Conservation (phyloP, 495 filamentous ascomycete genomes). For the Aspergillus cavernicola region DNA sequence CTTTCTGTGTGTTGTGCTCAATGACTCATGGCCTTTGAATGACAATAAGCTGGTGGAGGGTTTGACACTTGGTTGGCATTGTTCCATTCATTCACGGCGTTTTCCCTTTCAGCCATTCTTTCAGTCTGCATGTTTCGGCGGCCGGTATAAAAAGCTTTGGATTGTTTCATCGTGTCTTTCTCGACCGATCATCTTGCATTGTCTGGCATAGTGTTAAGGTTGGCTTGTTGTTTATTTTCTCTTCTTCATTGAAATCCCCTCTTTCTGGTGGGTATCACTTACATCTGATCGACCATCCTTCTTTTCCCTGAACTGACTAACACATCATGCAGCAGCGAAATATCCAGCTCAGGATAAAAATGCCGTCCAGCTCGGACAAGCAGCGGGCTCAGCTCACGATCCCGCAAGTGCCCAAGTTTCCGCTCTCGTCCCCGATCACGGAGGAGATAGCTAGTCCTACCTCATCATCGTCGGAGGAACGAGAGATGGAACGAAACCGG, state of each 20-base stretch:
- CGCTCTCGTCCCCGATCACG: constrained; percentile 43
- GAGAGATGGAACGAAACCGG: constrained; percentile 26
- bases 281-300: neutral
- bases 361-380: constrained; percentile 25
- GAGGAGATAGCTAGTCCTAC: constrained; percentile 41
- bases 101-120: constrained; percentile 4
- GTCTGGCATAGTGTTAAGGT: no score
- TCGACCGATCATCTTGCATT: neutral
- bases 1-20: neutral
- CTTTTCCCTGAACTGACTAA: neutral
- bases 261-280: neutral
- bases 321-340: neutral
- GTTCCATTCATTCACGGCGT: constrained; percentile 12
- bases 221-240: no score
- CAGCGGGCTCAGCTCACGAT: constrained; percentile 29
- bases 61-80: constrained; percentile 6
- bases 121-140: constrained; percentile 1
- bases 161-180: constrained; percentile 1
- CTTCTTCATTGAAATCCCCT: neutral
- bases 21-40: constrained; percentile 9
- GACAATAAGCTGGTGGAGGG: constrained; percentile 6
- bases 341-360: constrained; percentile 13
- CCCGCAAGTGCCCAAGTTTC: constrained; percentile 34
- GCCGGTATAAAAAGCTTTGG: constrained; percentile 9
- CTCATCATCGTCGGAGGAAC: constrained; percentile 33